Percentiles rank a stretch among this genome's conserved stretches.
These are phyloP conservation scores for Eustoma russellianum DNA, from an alignment of 257 asterid genomes.

Conservation along the genomic window DNA sequence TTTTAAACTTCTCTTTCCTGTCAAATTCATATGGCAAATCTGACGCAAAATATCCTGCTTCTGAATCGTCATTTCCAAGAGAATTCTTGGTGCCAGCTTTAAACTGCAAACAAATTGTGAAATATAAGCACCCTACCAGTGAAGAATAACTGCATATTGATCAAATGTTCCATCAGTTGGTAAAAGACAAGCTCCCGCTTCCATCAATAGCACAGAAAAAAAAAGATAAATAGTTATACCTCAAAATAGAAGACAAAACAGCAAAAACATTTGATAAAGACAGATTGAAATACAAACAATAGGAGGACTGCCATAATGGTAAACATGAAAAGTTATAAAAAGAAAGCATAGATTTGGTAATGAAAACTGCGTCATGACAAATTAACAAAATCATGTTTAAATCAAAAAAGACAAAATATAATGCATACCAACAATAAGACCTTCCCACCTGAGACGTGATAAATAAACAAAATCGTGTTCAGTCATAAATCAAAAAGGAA, in stretches of 20 bases:
- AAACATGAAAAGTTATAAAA: too few relatives aligned
- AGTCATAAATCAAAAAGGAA: too few relatives aligned
- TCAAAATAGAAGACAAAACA: neutral
- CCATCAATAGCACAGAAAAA: neutral
- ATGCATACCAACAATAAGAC: too few relatives aligned
- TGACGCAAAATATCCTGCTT: slow-evolving; percentile 18
- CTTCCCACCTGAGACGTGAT: too few relatives aligned
- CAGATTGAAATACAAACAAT: too few relatives aligned
- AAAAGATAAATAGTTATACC: too few relatives aligned
- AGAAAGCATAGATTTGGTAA: too few relatives aligned
- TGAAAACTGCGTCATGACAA: too few relatives aligned
- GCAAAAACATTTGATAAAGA: neutral
- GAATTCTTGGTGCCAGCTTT: slow-evolving; percentile 39
- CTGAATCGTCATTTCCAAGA: slow-evolving; percentile 33
- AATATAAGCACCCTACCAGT: neutral
- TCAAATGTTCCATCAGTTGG: neutral
- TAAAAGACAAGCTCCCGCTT: neutral
- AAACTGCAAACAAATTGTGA: slow-evolving; percentile 38
- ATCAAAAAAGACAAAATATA: too few relatives aligned
- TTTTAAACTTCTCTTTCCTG: slow-evolving; percentile 82
- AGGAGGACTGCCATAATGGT: too few relatives aligned
- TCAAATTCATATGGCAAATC: slow-evolving; percentile 57
- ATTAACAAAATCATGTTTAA: too few relatives aligned
- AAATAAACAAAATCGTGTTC: too few relatives aligned
- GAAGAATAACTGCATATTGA: neutral